These are phyloP conservation scores for Globisporangium nodosum DNA, from an alignment of 352 stramenopile genomes.

Conservation along the genomic window DNA sequence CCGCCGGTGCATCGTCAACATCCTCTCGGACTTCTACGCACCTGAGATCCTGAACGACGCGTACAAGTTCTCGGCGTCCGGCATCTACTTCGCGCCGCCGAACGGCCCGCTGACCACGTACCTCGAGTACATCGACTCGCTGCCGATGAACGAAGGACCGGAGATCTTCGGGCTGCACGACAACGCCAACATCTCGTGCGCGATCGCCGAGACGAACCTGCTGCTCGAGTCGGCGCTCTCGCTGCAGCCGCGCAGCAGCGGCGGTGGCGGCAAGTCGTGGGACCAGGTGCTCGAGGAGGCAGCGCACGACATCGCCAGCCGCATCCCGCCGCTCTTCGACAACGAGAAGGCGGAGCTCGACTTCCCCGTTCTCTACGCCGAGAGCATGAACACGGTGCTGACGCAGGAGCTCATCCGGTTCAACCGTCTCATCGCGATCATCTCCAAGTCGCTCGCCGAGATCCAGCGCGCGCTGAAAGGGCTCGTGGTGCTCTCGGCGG, in stretches of 20 bases:
- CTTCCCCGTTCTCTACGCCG: conserved; percentile 76
- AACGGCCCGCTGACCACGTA: conserved; percentile 43
- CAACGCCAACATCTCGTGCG: conserved; percentile 87
- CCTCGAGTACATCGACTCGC: conserved; percentile 74
- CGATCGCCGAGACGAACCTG: conserved; percentile 80
- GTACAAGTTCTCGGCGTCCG: conserved; percentile 82
- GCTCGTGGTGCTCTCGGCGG: conserved; percentile 89
- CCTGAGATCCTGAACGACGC: conserved; percentile 65
- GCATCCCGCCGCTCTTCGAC: conserved; percentile 81
- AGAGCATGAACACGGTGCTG: conserved; percentile 90
- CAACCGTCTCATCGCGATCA: conserved; percentile 78
- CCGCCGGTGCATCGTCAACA: conserved; percentile 78
- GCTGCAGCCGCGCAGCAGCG: conserved; percentile 84
- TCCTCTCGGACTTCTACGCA: conserved; percentile 82
- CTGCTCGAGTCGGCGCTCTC: conserved; percentile 87
- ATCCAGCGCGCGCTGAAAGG: conserved; percentile 91
- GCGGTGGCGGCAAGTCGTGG: conserved; percentile 84
- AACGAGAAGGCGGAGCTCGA: conserved; percentile 87
- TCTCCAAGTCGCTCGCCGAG: conserved; percentile 78
- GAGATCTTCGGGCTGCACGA: conserved; percentile 86
- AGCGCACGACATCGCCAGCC: conserved; percentile 79
- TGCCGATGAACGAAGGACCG: conserved; percentile 81
- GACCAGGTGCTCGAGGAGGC: conserved; percentile 85
- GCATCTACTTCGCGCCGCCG: conserved; percentile 71
- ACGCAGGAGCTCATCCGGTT: conserved; percentile 90